Conservation (phyloP, 2,329 filamentous ascomycete species). For the Monilinia aucupariae region DNA sequence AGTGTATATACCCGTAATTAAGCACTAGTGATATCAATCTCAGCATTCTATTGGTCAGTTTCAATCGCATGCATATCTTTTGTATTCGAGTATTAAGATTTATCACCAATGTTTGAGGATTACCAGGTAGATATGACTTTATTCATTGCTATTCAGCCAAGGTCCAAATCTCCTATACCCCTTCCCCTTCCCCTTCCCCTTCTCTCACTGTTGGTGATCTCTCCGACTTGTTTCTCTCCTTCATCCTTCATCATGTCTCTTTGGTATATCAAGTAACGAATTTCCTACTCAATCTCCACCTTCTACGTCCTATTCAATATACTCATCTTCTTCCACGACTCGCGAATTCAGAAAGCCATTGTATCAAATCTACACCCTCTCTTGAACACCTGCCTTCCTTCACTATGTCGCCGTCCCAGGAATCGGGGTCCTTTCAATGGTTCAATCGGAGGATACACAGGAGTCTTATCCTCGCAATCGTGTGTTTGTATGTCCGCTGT, state of each 20-base stretch:
- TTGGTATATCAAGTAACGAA: not conserved
- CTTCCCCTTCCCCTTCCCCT: no score
- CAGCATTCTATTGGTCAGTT: no score
- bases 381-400: no score
- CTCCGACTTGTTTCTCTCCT: no score
- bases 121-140: no score
- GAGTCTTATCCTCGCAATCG: conserved; percentile 6
- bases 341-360: not conserved
- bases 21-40: no score
- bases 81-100: no score
- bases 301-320: no score
- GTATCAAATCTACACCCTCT: not conserved
- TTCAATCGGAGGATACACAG: conserved; percentile 7
- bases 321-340: no score
- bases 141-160: not conserved
- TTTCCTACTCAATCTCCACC: not conserved
- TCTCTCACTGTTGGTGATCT: not conserved
- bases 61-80: no score
- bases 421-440: not conserved
- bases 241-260: not conserved
- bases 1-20: no score
- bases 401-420: not conserved
- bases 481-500: conserved; percentile 10
- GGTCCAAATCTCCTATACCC: not conserved
- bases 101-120: no score